Conservation (phyloP, 345 rosid species). For the Hibiscus syriacus region DNA sequence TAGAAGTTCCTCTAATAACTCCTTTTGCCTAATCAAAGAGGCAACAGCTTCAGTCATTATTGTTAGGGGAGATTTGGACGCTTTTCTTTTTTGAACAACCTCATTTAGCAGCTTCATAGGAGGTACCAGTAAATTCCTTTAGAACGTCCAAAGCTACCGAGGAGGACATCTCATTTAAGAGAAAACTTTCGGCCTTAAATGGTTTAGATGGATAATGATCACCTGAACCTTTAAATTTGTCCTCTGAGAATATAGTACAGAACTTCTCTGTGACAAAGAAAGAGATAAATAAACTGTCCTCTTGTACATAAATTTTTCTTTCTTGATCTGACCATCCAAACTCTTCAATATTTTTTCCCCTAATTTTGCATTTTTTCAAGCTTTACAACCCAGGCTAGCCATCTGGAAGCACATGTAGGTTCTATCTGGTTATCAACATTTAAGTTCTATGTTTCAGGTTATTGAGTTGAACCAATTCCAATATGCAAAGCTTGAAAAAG, state of each 20-base stretch:
- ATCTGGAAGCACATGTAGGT: slow-evolving; percentile 20
- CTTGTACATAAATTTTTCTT: slow-evolving; percentile 52
- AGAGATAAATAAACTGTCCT: slow-evolving; percentile 49
- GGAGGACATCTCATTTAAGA: slow-evolving; percentile 37
- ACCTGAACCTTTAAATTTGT: slow-evolving; percentile 23
- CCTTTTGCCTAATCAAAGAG: slow-evolving; percentile 41
- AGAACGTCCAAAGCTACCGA: slow-evolving; percentile 50
- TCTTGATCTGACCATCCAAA: slow-evolving; percentile 82
- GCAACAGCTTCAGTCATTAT: slow-evolving; percentile 53
- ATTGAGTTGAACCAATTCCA: slow-evolving; percentile 19
- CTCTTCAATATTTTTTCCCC: slow-evolving; percentile 76
- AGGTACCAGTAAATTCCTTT: slow-evolving; percentile 56
- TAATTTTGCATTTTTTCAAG: slow-evolving; percentile 61
- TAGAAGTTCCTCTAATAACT: slow-evolving; percentile 43
- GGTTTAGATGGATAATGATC: slow-evolving; percentile 19
- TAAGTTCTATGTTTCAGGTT: slow-evolving; percentile 11
- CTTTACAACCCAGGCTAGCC: slow-evolving; percentile 42
- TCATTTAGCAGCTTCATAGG: slow-evolving; percentile 37
- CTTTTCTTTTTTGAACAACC: slow-evolving; percentile 42
- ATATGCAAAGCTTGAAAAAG: slow-evolving; percentile 17
- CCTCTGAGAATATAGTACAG: slow-evolving; percentile 31
- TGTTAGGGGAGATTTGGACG: slow-evolving; percentile 52
- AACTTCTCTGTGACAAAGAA: slow-evolving; percentile 74
- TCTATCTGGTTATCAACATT: slow-evolving; percentile 12
- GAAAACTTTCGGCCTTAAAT: slow-evolving; percentile 19